Evolutionary conservation across 768 basidiomycete species (phyloP).

Genomic region (Mycena venus): DNA sequence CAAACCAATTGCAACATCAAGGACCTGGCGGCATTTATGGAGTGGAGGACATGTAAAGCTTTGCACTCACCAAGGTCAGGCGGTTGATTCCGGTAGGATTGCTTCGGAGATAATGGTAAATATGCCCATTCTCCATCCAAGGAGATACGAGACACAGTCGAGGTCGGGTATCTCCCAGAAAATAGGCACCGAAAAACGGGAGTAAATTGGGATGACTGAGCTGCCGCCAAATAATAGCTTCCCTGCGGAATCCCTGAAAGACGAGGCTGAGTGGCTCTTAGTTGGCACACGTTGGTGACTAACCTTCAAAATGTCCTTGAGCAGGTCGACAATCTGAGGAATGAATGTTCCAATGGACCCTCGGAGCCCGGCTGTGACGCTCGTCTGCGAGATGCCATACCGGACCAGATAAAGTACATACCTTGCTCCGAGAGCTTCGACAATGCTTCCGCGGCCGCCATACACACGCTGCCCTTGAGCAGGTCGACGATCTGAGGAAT

Average conservation of each 20-base stretch:
- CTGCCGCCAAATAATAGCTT: slow-evolving; percentile 42
- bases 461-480: no score
- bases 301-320: background rate
- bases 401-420: background rate
- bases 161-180: slow-evolving; percentile 15
- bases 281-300: background rate
- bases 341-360: background rate
- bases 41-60: background rate
- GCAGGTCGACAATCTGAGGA: background rate
- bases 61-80: slow-evolving; percentile 44
- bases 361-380: background rate
- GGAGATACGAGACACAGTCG: slow-evolving; percentile 50
- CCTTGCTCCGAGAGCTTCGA: background rate
- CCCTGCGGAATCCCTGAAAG: background rate
- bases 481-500: background rate
- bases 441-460: background rate
- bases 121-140: slow-evolving; percentile 51
- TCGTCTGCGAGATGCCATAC: background rate
- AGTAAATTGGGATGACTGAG: slow-evolving; percentile 45
- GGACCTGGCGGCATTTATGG: slow-evolving; percentile 20
- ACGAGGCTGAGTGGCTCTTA: background rate
- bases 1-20: slow-evolving; percentile 42
- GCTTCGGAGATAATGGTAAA: slow-evolving; percentile 43
- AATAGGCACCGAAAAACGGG: slow-evolving; percentile 44
- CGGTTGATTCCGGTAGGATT: slow-evolving; percentile 35